Evolutionary conservation across 805 yeast species (phyloP).

Genomic region (Lipomyces yamadae): DNA sequence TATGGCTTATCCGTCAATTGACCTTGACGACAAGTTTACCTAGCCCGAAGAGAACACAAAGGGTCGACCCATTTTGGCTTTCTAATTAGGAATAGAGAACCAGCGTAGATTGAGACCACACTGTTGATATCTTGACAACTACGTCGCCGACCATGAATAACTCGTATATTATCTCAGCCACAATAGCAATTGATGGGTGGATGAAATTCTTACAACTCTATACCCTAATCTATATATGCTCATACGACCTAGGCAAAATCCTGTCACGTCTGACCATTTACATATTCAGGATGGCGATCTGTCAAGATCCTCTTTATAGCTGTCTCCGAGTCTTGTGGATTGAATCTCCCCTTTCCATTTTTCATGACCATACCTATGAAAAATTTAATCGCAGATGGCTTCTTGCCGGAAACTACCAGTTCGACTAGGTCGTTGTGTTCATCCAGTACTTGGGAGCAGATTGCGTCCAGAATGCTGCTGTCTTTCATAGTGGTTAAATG

Average conservation of each 20-base stretch:
- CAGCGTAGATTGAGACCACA: too few species aligned
- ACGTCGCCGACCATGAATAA: too few species aligned
- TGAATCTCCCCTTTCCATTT: slow-evolving; percentile 66
- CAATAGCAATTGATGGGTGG: too few species aligned
- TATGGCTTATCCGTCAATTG: background rate
- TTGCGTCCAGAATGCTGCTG: slow-evolving; percentile 48
- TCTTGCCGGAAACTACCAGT: slow-evolving; percentile 62
- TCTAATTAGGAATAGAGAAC: too few species aligned
- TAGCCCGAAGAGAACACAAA: slow-evolving; percentile 2
- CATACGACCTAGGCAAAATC: background rate
- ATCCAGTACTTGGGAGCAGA: slow-evolving; percentile 55
- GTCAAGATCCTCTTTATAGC: slow-evolving; percentile 41
- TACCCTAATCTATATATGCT: background rate
- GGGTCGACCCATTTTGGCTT: too few species aligned
- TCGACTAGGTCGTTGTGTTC: slow-evolving; percentile 60
- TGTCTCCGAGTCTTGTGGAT: slow-evolving; percentile 39
- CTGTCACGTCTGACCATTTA: background rate
- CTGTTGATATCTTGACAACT: too few species aligned
- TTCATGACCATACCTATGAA: slow-evolving; percentile 87
- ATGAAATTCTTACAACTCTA: background rate
- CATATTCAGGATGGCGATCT: slow-evolving; percentile 2
- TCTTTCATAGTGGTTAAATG: slow-evolving; percentile 46
- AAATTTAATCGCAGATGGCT: slow-evolving; percentile 67
- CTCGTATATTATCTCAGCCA: too few species aligned
- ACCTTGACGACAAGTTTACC: background rate